Evolutionary conservation across 1,284 basidiomycete species (phyloP).

Genomic region (Laetiporus sulphureus): DNA sequence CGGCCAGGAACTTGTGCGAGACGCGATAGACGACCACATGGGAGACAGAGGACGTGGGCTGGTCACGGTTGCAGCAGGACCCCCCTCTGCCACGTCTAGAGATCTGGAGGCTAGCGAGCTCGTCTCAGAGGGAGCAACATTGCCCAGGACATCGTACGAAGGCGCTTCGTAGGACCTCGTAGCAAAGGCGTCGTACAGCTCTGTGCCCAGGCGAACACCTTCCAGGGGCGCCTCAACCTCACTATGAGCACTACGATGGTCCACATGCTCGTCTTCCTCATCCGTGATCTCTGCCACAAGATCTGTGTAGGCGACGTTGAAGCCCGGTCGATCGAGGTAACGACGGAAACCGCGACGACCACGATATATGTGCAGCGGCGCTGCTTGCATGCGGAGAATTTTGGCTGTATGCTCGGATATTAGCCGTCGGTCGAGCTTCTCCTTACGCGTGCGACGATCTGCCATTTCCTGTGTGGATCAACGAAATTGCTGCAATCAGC

Average conservation of each 20-base stretch:
- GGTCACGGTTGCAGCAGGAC: constrained; percentile 8
- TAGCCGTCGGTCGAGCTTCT: constrained; percentile 44
- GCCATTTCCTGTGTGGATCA: constrained; percentile 55
- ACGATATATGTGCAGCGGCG: constrained; percentile 44
- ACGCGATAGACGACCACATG: constrained; percentile 7
- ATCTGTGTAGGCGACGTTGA: constrained; percentile 24
- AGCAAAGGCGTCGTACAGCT: constrained; percentile 37
- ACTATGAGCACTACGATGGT: constrained; percentile 40
- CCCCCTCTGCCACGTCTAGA: constrained; percentile 1
- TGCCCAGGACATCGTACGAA: constrained; percentile 9
- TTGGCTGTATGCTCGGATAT: constrained; percentile 60
- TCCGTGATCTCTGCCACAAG: constrained; percentile 9
- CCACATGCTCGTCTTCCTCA: constrained; percentile 40
- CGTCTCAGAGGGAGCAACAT: constrained; percentile 8
- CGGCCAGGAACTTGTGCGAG: constrained; percentile 15
- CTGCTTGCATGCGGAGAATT: constrained; percentile 49
- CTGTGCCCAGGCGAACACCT: constrained; percentile 46
- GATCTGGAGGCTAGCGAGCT: constrained; percentile 3
- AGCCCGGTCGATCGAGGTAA: constrained; percentile 18
- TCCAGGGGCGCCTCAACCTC: constrained; percentile 32
- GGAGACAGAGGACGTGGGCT: constrained; percentile 19
- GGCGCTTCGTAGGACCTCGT: constrained; percentile 8
- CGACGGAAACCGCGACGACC: constrained; percentile 22
- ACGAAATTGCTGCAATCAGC: background rate
- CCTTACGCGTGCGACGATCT: constrained; percentile 52